Conservation (phyloP, 2,329 filamentous ascomycete species). For the Dactylellina leptospora region DNA sequence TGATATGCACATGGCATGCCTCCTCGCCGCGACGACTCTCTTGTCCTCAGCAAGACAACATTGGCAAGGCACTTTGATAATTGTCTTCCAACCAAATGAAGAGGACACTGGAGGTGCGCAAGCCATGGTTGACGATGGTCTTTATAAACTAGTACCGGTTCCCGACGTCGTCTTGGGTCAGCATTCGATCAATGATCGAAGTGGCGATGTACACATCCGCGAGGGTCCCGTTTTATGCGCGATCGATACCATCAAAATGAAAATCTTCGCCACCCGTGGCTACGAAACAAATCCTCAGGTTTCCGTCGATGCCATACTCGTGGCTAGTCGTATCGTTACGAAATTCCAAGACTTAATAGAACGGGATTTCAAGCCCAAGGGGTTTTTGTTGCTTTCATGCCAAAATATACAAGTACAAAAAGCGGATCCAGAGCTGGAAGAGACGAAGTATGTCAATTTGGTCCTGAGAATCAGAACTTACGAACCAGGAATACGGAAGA, state of each 20-base stretch:
- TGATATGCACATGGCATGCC: conserved; percentile 70
- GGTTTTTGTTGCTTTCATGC: not conserved
- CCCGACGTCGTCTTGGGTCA: conserved; percentile 68
- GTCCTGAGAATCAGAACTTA: not conserved
- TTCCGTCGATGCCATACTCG: not conserved
- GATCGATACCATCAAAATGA: not conserved
- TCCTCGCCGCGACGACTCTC: conserved; percentile 67
- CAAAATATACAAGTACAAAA: not conserved
- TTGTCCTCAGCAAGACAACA: conserved; percentile 62
- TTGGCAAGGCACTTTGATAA: conserved; percentile 72
- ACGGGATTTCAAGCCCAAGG: not conserved
- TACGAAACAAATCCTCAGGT: not conserved
- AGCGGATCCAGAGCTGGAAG: not conserved
- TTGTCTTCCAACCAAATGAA: conserved; percentile 74
- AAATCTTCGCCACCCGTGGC: not conserved
- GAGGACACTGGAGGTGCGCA: conserved; percentile 71
- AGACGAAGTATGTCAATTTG: not conserved
- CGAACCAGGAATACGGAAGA: not conserved
- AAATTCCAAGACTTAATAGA: not conserved
- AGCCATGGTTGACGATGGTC: conserved; percentile 70
- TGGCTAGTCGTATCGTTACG: not conserved
- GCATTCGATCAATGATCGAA: conserved; percentile 61
- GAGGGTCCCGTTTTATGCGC: not conserved
- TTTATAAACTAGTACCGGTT: conserved; percentile 65
- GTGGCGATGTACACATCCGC: not conserved